Conservation (phyloP, 805 yeast genomes). For the Ogataea kodamae region DNA sequence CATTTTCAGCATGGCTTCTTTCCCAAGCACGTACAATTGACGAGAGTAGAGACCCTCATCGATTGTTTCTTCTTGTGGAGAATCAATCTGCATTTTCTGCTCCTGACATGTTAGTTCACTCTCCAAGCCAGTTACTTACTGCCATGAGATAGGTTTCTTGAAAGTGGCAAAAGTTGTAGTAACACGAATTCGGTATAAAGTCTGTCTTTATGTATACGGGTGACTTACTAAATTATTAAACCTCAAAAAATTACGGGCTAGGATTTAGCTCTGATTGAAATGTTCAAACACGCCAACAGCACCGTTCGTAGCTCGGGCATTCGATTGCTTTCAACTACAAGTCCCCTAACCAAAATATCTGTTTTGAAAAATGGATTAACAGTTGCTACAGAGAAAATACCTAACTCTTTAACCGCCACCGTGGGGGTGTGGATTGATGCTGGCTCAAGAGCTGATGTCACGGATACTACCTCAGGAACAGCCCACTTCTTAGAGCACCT, state of each 20-base stretch:
- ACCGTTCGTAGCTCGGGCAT: conserved; percentile 1
- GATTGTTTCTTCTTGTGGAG: conserved; percentile 48
- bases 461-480: conserved; percentile 79
- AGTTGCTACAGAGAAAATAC: conserved; percentile 86
- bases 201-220: conserved; percentile 5
- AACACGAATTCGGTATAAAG: neutral
- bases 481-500: conserved; percentile 97
- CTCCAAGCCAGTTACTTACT: conserved; percentile 1
- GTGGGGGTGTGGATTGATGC: conserved; percentile 99
- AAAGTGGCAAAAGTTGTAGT: conserved; percentile 10
- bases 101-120: conserved; percentile 21
- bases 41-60: conserved; percentile 96
- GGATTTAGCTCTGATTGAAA: no score
- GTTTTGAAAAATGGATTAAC: conserved; percentile 87
- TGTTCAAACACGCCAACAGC: conserved; percentile 7
- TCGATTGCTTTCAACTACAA: conserved; percentile 20
- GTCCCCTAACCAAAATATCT: conserved; percentile 59
- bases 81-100: conserved; percentile 41
- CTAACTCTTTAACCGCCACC: conserved; percentile 89
- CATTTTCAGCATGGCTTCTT: conserved; percentile 98
- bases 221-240: conserved; percentile 3
- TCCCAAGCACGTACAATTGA: conserved; percentile 93
- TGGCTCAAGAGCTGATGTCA: conserved; percentile 93
- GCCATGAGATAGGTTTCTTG: conserved; percentile 3
- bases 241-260: no score